Percentiles rank a stretch among this genome's conserved stretches.
Conservation (phyloP, 495 filamentous ascomycete species). For the Daldinia loculata region DNA sequence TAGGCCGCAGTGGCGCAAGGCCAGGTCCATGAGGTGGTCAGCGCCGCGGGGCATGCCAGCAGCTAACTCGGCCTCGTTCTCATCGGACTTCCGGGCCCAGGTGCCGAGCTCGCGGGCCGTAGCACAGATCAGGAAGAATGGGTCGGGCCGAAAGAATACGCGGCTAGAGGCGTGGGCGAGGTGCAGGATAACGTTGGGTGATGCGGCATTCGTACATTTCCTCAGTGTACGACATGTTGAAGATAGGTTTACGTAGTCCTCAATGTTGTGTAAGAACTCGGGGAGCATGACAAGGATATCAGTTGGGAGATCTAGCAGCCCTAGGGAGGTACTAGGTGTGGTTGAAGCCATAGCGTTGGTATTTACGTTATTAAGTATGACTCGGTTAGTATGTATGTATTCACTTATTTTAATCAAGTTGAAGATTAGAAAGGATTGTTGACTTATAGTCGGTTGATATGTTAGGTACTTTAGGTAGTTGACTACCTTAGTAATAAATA, state of each 20-base stretch:
- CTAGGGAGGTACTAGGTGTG: neutral
- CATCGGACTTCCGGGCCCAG: slow-evolving; percentile 47
- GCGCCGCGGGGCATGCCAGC: slow-evolving; percentile 36
- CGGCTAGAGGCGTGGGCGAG: slow-evolving; percentile 45
- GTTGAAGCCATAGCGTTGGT: neutral
- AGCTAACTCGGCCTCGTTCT: slow-evolving; percentile 37
- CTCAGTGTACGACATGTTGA: slow-evolving; percentile 45
- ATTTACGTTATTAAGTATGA: neutral
- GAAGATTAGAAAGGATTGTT: neutral
- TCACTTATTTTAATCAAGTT: neutral
- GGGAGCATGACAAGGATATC: slow-evolving; percentile 50
- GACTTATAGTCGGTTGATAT: no score
- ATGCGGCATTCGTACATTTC: neutral
- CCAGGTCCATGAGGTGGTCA: slow-evolving; percentile 48
- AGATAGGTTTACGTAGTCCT: slow-evolving; percentile 48
- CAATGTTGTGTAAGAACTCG: slow-evolving; percentile 48
- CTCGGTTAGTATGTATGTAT: neutral
- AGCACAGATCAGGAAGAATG: slow-evolving; percentile 50
- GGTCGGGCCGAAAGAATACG: slow-evolving; percentile 52
- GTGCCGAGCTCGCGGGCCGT: slow-evolving; percentile 43
- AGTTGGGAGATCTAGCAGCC: slow-evolving; percentile 40
- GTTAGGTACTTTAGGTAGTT: no score
- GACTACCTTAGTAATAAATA: no score
- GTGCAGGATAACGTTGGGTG: slow-evolving; percentile 39
- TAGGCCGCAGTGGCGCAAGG: slow-evolving; percentile 43